Evolutionary conservation across 371 early-diverging fungal genomes (phyloP), one percentile per base, ranked within the genome.

Genomic region (Saksenaea oblongispora): DNA sequence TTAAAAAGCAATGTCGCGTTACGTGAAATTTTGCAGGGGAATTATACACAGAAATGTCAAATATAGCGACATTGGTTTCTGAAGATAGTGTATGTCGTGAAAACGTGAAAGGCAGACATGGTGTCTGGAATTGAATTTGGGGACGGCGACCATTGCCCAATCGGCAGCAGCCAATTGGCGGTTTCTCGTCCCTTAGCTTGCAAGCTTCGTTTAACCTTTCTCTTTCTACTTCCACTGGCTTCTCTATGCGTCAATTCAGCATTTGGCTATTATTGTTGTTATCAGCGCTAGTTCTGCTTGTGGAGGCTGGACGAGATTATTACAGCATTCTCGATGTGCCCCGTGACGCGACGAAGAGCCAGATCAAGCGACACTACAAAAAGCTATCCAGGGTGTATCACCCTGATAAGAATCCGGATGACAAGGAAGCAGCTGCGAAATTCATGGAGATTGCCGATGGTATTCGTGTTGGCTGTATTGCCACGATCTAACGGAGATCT

Each of bases 311-410:
- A 0, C 42, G 42, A 41, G 42, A 41, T 41, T 41, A 41, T 41
- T 81, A 81, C 55, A 59, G 88, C 62, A 87, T 97, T 26, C 85
- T 99, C 15, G 96, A 92, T 14, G 89, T 98, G 18, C 76, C 90
- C 11, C 87, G 93, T 35, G 82, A 85, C 31, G 96, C 97, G 11
- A 75, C 88, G 13, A 82, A 84, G 66, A 82, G 85, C 55, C 95
- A 97, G 65, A 98, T 99, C 72, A 95, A 91, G 68, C 91, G 91
- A 68, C 93, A 94, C 42, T 99, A 94, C 82, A 91, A 92, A 62
- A 90, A 88, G 63, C 80, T 98, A 62, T 89, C 91, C 59, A 91
- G 87, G 67, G 92, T 90, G 72, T 93, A 91, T 70, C 94, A 95
- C 65, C 94, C 94, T 0, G 98, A 98, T 76, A 96, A 96, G 85